Evolutionary conservation across 106 monocot genomes (phyloP), one percentile per base, ranked within the genome.

Genomic region (Apostasia ramifera): DNA sequence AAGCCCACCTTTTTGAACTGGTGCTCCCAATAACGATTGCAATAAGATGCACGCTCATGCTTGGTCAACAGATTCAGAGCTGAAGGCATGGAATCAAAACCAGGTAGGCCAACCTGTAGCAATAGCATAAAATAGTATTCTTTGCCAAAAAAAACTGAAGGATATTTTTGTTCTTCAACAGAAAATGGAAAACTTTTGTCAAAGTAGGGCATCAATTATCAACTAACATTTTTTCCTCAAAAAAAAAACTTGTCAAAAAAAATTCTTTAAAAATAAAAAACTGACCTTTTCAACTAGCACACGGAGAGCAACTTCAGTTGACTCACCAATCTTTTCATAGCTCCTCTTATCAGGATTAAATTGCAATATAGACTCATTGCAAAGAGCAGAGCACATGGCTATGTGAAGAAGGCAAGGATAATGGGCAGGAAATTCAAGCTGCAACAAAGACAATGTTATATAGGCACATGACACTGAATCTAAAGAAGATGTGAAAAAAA

Each of bases 41-140:
- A 98, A 68, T 93, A 98, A 68, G 93, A 87, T 72, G 93, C 92
- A 3, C 98, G 90, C 73, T 98, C 98, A 71, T 90, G 90, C 58
- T 98, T 98, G 45, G 70, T 85, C 56, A 98, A 69, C 87, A 98
- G 87, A 71, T 83, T 90, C 59, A 98, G 67, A 71, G 98, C 93
- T 59, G 92, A 87, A 75, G 93, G 98, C 98, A 98, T 98, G 61
- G 98, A 98, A 80, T 98, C 89, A 98, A 98, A 98, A 79, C 98
- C 98, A 75, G 98, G 98, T 76, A 98, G 93, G 39, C 98, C 98
- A 70, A 98, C 93, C 98, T 98, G 81, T 44, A 81, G 46, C 40
- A 72, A 44, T 53, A 40, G 60, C 47, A 52, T 44, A 69, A 80
- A 53, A 59, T 62, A 70, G 61, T 68, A 59, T 10, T 47, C 7